Base-by-base conservation (phyloP, 306 rosid genomes). In the Gastrolobium villosum region DNA sequence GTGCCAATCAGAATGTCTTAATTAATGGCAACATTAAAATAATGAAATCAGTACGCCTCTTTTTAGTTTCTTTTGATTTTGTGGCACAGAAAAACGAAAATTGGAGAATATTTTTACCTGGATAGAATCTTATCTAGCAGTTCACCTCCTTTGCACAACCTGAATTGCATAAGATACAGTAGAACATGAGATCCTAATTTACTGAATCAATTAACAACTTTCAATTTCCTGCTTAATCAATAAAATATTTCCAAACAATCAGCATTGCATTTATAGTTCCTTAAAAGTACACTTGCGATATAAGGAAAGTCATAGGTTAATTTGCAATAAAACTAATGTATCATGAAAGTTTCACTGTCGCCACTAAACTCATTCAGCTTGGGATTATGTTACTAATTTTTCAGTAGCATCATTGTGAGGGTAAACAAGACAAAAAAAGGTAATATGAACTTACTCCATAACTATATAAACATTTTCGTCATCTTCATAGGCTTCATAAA, bases 91-190 rank as follows among this genome's bases (percentile, higher is more conserved):
- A 72, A 55, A 15, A 45, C 34, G 45, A 31, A 65, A 49, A 7
- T 44, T 75, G 74, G 54, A 73, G 50, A 65, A 71, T 10, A 64
- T n/a, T 55, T 55, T 50, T 78, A 93, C 98, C 98, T 93, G 63
- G 97, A 93, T 80, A 93, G 98, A 76, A 93, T 88, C 78, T 87
- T 86, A 84, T 93, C 98, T 34, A 93, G 81, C 75, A 93, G 87
- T 75, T 93, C 98, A 6, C 98, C 98, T 70, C 97, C 98, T 78
- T 91, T 79, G 85, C 98, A 93, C 64, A 93, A 82, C 87, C 98
- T 93, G 88, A 56, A 87, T 44, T 54, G 63, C 76, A 80, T 32
- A 64, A 75, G 65, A 78, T 7, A 53, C 54, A 77, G 49, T 36
- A 68, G 41, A 84, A 48, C 31, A 15, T 82, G 15, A 76, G 82